phyloP scores from a whole-genome alignment of 805 yeast genomes.

The Candida coquimbonensis region DNA sequence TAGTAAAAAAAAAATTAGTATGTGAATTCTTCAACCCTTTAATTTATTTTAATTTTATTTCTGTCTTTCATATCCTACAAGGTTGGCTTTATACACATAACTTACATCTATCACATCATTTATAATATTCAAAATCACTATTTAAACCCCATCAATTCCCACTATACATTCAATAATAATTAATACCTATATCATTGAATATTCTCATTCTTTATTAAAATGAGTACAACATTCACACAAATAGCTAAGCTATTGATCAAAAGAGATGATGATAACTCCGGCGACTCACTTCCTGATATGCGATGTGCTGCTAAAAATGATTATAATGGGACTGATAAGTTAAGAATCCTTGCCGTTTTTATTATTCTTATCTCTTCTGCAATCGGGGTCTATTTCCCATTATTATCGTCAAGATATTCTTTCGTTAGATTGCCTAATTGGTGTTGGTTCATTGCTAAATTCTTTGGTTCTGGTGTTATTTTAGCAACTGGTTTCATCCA shows the following conservation, averaged over 20 bases:
- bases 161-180: no score
- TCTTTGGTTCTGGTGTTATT: slow-evolving; percentile 80
- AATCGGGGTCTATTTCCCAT: slow-evolving; percentile 56
- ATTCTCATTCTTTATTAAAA: background rate
- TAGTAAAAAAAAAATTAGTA: no score
- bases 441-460: slow-evolving; percentile 63
- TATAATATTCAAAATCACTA: no score
- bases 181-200: no score
- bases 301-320: slow-evolving; percentile 37
- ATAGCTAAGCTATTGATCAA: slow-evolving; percentile 12
- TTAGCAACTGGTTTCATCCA: slow-evolving; percentile 79
- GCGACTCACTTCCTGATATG: slow-evolving; percentile 10
- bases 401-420: slow-evolving; percentile 52
- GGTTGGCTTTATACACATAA: no score
- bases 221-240: slow-evolving; percentile 7
- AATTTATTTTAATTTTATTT: no score
- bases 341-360: slow-evolving; percentile 57
- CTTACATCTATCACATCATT: no score
- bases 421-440: slow-evolving; percentile 51
- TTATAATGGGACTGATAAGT: slow-evolving; percentile 32
- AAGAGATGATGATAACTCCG: slow-evolving; percentile 19
- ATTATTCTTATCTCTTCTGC: slow-evolving; percentile 53
- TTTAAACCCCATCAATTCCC: background rate
- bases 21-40: no score
- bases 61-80: no score